phyloP scores from a whole-genome alignment of 495 filamentous ascomycete species.

The Xylaria telfairii region DNA sequence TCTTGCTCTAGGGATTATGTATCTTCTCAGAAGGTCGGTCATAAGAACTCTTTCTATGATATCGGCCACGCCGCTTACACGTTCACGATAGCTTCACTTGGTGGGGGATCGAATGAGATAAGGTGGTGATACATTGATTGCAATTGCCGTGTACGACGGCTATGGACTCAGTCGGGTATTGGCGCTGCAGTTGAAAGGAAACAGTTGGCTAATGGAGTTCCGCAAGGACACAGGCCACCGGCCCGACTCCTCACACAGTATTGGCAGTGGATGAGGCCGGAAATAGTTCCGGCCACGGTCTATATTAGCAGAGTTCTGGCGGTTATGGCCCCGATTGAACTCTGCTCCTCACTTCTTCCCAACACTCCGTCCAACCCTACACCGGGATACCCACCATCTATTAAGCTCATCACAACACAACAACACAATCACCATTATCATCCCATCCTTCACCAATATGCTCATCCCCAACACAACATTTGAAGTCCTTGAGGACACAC shows the following conservation, averaged over 20 bases:
- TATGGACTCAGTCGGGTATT: not conserved
- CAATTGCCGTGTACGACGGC: not conserved
- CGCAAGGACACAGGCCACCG: conserved; percentile 8
- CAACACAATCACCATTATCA: not conserved
- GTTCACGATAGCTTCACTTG: conserved; percentile 11
- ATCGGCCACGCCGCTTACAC: not conserved
- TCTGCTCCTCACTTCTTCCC: conserved; percentile 17
- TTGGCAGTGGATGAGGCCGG: conserved; percentile 34
- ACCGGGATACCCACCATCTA: not conserved
- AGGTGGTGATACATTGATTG: not conserved
- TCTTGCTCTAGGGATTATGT: not conserved
- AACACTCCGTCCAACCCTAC: not conserved
- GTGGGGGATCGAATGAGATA: not conserved
- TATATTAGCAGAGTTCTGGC: conserved; percentile 35
- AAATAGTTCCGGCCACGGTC: conserved; percentile 41
- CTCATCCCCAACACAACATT: conserved; percentile 40
- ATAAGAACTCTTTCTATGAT: not conserved
- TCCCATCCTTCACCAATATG: conserved; percentile 26
- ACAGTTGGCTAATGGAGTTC: conserved; percentile 4
- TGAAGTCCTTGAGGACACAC: conserved; percentile 47
- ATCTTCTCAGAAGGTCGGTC: not conserved
- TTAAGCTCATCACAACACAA: not conserved
- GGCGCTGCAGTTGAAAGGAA: not conserved
- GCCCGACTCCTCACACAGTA: not conserved
- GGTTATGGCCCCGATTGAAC: not conserved